These are phyloP conservation scores for Diplodia sapinea DNA, from an alignment of 2,329 filamentous ascomycete genomes.

Conservation along the genomic window DNA sequence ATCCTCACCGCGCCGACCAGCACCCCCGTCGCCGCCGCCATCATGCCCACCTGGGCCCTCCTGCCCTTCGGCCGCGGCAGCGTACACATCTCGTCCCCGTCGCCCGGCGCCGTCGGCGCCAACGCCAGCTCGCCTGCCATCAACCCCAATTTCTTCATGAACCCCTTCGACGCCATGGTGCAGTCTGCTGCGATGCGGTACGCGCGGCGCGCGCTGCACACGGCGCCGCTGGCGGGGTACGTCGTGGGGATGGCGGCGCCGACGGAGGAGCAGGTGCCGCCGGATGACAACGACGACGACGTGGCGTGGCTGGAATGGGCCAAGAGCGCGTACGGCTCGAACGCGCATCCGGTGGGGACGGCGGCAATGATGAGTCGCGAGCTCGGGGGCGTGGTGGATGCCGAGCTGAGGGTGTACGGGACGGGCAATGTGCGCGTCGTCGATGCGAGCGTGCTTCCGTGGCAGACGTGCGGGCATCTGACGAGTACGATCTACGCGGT, in stretches of 20 bases:
- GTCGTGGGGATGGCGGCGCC: slow-evolving; percentile 33
- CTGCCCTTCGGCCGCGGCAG: slow-evolving; percentile 45
- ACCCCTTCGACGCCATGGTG: slow-evolving; percentile 47
- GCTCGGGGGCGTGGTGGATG: slow-evolving; percentile 46
- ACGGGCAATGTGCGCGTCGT: slow-evolving; percentile 45
- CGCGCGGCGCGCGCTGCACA: slow-evolving; percentile 41
- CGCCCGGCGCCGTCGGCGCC: slow-evolving; percentile 39
- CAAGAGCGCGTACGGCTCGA: slow-evolving; percentile 35
- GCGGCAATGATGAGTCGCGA: slow-evolving; percentile 44
- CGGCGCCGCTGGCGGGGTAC: slow-evolving; percentile 38
- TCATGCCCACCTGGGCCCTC: slow-evolving; percentile 49
- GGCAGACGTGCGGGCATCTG: slow-evolving; percentile 46
- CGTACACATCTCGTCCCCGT: slow-evolving; percentile 42
- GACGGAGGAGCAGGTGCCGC: slow-evolving; percentile 36
- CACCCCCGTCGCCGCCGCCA: slow-evolving; percentile 36
- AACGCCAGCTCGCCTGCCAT: slow-evolving; percentile 42
- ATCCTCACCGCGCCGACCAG: slow-evolving; percentile 48
- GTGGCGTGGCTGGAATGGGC: slow-evolving; percentile 38
- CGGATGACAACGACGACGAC: slow-evolving; percentile 36
- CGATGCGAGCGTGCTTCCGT: slow-evolving; percentile 45
- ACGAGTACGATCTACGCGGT: slow-evolving; percentile 47
- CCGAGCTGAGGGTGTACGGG: slow-evolving; percentile 43
- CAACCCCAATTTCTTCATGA: slow-evolving; percentile 52
- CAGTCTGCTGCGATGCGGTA: slow-evolving; percentile 45
- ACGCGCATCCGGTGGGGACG: slow-evolving; percentile 44